Evolutionary conservation across 1,284 basidiomycete genomes (phyloP).

Genomic region (Inonotus obliquus): DNA sequence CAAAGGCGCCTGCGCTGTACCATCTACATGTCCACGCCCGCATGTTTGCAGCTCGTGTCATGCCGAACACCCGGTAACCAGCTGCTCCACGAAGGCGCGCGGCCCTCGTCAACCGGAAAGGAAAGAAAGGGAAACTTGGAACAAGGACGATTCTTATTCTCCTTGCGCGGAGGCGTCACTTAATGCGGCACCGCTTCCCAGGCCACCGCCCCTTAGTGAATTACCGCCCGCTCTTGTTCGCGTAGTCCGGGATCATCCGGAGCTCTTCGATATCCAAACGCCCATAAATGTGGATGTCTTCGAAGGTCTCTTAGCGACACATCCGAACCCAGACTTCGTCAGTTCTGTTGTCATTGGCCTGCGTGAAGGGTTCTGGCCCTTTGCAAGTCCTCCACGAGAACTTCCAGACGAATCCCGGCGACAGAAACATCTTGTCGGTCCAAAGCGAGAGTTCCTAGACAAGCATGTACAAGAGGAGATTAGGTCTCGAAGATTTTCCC

Average conservation of each 20-base stretch:
- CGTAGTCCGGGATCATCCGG: conserved; percentile 10
- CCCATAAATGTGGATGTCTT: conserved; percentile 32
- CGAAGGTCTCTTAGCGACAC: conserved; percentile 25
- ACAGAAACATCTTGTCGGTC: conserved; percentile 4
- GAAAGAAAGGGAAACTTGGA: background rate
- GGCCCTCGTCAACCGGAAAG: background rate
- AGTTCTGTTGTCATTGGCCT: conserved; percentile 30
- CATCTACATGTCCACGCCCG: background rate
- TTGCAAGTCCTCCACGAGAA: conserved; percentile 27
- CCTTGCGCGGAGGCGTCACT: conserved; percentile 11
- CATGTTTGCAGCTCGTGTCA: conserved; percentile 7
- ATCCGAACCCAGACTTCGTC: conserved; percentile 35
- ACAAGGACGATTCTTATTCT: conserved; percentile 1
- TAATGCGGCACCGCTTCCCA: conserved; percentile 11
- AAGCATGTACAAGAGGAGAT: conserved; percentile 27
- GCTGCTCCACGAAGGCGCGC: background rate
- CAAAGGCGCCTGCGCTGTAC: background rate
- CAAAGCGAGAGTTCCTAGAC: background rate
- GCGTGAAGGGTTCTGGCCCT: conserved; percentile 39
- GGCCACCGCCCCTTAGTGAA: background rate
- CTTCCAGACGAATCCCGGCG: conserved; percentile 26
- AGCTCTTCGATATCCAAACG: conserved; percentile 33
- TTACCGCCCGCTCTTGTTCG: conserved; percentile 7
- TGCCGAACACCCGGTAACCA: background rate
- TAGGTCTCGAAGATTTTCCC: conserved; percentile 31